phyloP scores from a whole-genome alignment of 1,284 basidiomycete genomes.

The Apiotrichum gracile region DNA sequence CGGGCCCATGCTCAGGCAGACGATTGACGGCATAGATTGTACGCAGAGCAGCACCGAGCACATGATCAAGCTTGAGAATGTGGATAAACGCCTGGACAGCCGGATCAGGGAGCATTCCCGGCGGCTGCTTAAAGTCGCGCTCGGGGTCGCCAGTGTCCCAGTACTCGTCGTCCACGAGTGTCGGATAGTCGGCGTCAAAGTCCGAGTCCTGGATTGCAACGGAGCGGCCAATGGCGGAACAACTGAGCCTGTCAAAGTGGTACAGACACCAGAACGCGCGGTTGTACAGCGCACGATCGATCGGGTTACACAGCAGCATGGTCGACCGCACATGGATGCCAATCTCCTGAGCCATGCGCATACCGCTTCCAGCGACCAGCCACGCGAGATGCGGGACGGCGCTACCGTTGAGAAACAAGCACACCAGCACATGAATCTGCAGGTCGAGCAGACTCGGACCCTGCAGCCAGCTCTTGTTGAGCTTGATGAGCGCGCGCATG shows the following conservation, averaged over 20 bases:
- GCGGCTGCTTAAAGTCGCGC: constrained; percentile 56
- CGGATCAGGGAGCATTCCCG: constrained; percentile 39
- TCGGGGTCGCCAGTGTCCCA: constrained; percentile 56
- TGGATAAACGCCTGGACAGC: constrained; percentile 60
- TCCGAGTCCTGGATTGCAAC: constrained; percentile 80
- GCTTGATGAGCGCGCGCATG: constrained; percentile 59
- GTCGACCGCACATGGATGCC: constrained; percentile 44
- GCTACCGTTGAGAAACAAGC: constrained; percentile 53
- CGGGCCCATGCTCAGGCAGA: constrained; percentile 53
- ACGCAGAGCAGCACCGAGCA: constrained; percentile 63
- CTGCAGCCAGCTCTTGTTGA: constrained; percentile 52
- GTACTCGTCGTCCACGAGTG: constrained; percentile 80
- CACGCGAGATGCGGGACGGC: constrained; percentile 65
- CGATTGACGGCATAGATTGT: constrained; percentile 70
- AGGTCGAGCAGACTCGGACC: constrained; percentile 67
- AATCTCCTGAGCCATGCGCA: constrained; percentile 55
- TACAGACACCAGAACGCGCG: constrained; percentile 67
- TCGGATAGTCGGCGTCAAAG: constrained; percentile 68
- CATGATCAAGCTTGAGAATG: constrained; percentile 63
- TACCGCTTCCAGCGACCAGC: constrained; percentile 64
- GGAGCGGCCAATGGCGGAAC: constrained; percentile 68
- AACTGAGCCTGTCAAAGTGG: constrained; percentile 53
- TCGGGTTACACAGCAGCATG: constrained; percentile 33
- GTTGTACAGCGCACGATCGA: constrained; percentile 64
- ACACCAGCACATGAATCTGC: constrained; percentile 54